Percentiles rank a stretch among this genome's conserved stretches.
These are phyloP conservation scores for Blastobotrys elegans DNA, from an alignment of 1,139 yeast species.

Conservation along the genomic window DNA sequence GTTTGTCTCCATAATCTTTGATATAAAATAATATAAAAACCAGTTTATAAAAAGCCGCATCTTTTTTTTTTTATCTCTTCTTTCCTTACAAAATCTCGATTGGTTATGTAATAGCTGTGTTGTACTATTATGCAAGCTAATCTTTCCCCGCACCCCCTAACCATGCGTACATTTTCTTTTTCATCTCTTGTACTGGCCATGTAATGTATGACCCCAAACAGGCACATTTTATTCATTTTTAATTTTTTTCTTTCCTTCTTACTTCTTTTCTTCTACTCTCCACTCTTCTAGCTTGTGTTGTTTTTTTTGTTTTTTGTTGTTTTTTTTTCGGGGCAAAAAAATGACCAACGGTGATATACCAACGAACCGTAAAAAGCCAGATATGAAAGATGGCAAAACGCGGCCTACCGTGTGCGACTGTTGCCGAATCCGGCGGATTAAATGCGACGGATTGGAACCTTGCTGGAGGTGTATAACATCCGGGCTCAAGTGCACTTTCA, in stretches of 20 bases:
- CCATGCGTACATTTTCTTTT: not conserved
- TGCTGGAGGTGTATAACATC: constrained; percentile 17
- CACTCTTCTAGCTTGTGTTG: too few species aligned
- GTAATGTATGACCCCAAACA: too few species aligned
- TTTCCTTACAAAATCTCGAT: not conserved
- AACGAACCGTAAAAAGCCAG: not conserved
- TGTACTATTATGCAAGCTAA: too few species aligned
- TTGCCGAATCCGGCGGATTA: constrained; percentile 15
- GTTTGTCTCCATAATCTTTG: constrained; percentile 62
- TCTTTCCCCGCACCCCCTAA: not conserved
- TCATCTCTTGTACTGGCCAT: too few species aligned
- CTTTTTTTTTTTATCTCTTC: too few species aligned
- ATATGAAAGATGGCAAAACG: not conserved
- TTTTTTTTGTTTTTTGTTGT: not conserved
- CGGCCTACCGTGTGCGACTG: constrained; percentile 15
- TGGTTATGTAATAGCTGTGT: not conserved
- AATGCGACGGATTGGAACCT: constrained; percentile 16
- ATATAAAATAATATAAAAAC: too few species aligned
- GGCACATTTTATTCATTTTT: not conserved
- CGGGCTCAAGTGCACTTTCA: constrained; percentile 15
- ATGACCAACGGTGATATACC: not conserved
- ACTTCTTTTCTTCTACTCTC: not conserved
- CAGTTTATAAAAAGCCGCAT: too few species aligned
- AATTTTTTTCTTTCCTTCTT: not conserved
- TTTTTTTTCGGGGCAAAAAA: not conserved